Base-by-base conservation (phyloP, 106 monocot species). In the Allium sativum region DNA sequence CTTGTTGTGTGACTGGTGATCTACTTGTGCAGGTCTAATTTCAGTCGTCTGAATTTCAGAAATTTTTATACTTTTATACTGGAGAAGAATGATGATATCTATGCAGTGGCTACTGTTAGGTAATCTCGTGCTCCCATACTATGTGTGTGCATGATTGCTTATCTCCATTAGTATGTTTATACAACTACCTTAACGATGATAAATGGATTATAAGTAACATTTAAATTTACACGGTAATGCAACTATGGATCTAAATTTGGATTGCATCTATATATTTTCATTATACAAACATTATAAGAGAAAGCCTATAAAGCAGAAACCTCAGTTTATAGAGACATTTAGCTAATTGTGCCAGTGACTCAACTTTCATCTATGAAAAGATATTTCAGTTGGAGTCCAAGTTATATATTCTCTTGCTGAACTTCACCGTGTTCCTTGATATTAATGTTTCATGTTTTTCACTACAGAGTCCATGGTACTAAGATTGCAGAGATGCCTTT, bases 401-500 rank as follows among this genome's bases (percentile, higher is more conserved):
- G 31, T 31, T 31, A 31, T 3, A 31, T 31, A 31, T 31, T 31
- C 31, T 31, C 31, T 31, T 31, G 31, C 31, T 31, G 31, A 31
- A 31, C 31, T 31, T 31, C 10, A 18, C 15, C 18, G 42, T 58
- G 40, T 58, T 2, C 17, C n/a, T 42, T 17, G 44, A 44, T 20
- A 60, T 17, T 44, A 44, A 60, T 42, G 42, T n/a, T 12, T 7
- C 44, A 17, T 44, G 44, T 16, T 12, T 10, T 60, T 42, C n/a
- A 60, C 44, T 18, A 60, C 56, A 94, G 89, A 69, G 81, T 89
- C 21, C 89, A 81, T 73, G 94, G 89, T 48, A 86, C 71, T 42
- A 83, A 59, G 63, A 61, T 86, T 11, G 94, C 86, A 41, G 94
- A 94, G 64, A 94, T 94, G 89, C 94, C 89, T 62, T 94, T 86